phyloP scores from a whole-genome alignment of 1,284 basidiomycete genomes.

The Sphaerobolus stellatus region DNA sequence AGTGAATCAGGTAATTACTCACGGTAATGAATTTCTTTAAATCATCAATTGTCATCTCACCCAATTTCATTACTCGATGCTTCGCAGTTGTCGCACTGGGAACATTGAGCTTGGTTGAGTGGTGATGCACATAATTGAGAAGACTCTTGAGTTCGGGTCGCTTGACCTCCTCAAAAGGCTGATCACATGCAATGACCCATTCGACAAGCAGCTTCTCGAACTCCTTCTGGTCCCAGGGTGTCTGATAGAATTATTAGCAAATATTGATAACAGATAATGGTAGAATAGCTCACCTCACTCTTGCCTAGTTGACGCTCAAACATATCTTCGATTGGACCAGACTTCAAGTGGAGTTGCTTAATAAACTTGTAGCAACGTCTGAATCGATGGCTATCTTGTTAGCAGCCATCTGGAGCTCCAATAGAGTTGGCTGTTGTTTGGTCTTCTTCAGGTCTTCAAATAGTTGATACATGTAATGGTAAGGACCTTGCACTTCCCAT shows the following conservation, averaged over 20 bases:
- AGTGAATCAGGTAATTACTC: not conserved
- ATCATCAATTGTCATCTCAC: constrained; percentile 12
- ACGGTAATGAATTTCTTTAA: constrained; percentile 21
- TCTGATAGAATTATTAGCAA: too few relatives aligned
- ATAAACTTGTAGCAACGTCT: too few relatives aligned
- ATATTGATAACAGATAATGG: too few relatives aligned
- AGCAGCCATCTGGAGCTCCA: too few relatives aligned
- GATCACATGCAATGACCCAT: constrained; percentile 31
- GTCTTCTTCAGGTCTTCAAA: too few relatives aligned
- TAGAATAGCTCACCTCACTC: too few relatives aligned
- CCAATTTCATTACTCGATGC: constrained; percentile 17
- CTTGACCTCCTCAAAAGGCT: constrained; percentile 34
- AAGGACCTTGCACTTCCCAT: too few relatives aligned
- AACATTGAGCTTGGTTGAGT: not conserved
- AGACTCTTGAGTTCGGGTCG: constrained; percentile 24
- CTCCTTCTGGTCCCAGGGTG: constrained; percentile 10
- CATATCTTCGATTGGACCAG: not conserved
- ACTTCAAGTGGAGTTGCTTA: not conserved
- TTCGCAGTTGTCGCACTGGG: constrained; percentile 9
- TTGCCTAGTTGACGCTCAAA: not conserved
- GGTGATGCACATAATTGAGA: constrained; percentile 19
- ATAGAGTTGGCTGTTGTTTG: too few relatives aligned
- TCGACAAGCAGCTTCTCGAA: constrained; percentile 27
- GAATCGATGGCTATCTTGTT: too few relatives aligned
- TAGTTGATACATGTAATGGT: too few relatives aligned